phyloP scores from a whole-genome alignment of 805 yeast genomes.

The Priceomyces fermenticarens region DNA sequence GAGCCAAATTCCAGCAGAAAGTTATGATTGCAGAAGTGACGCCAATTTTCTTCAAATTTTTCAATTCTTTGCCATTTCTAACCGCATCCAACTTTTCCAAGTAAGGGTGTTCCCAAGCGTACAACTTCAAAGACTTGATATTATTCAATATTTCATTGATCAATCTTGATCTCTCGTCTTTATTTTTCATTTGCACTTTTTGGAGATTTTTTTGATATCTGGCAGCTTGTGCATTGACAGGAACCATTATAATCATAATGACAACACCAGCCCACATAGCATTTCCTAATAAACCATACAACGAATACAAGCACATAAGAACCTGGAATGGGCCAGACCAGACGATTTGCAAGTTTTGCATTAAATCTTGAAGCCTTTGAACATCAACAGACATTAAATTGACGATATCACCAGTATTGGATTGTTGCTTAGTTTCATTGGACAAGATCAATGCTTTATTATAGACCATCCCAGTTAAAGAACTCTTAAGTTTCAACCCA shows the following conservation, averaged over 20 bases:
- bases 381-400: constrained; percentile 93
- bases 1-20: constrained; percentile 82
- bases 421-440: constrained; percentile 64
- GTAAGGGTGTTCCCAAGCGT: constrained; percentile 94
- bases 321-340: constrained; percentile 97
- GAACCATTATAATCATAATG: constrained; percentile 74
- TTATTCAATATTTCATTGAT: constrained; percentile 87
- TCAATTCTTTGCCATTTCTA: constrained; percentile 83
- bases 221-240: constrained; percentile 71
- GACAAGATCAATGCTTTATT: constrained; percentile 67
- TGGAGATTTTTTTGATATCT: constrained; percentile 68
- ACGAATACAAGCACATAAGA: constrained; percentile 65
- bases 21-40: constrained; percentile 63
- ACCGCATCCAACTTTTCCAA: constrained; percentile 69
- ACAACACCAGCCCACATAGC: constrained; percentile 97
- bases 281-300: constrained; percentile 72
- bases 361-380: constrained; percentile 80
- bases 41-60: constrained; percentile 72
- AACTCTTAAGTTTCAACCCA: constrained; percentile 73
- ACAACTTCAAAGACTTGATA: constrained; percentile 87
- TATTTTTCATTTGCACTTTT: constrained; percentile 80
- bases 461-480: constrained; percentile 65
- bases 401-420: constrained; percentile 90
- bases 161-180: constrained; percentile 89
- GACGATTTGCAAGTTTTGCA: constrained; percentile 71